phyloP scores from a whole-genome alignment of 2,329 filamentous ascomycete species.

The Aureobasidium sp. region DNA sequence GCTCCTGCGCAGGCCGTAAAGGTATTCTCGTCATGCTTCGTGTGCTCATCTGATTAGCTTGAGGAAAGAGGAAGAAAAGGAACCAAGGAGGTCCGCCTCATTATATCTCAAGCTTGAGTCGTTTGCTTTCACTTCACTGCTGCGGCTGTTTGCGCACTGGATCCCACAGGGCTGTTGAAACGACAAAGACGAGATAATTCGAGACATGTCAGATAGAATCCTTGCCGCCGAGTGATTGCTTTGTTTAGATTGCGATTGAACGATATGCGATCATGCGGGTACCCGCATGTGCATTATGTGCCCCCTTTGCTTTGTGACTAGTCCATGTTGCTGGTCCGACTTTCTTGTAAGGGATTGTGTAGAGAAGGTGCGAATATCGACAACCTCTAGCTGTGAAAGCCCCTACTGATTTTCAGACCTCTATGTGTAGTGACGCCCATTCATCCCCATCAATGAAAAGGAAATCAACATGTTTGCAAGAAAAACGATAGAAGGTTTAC shows the following conservation, averaged over 20 bases:
- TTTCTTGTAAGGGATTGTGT: no score
- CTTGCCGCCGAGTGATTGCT: not conserved
- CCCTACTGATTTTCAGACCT: no score
- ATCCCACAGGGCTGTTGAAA: not conserved
- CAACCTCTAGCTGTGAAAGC: no score
- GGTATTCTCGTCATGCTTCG: not conserved
- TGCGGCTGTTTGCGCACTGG: not conserved
- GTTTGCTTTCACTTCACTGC: not conserved
- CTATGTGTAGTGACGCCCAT: no score
- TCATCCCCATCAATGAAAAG: not conserved
- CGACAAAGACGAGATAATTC: not conserved
- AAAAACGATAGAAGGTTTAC: not conserved
- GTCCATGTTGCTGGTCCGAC: not conserved
- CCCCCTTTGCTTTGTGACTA: not conserved
- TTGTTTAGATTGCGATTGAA: not conserved
- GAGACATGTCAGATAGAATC: not conserved
- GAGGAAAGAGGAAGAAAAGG: no score
- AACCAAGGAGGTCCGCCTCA: not conserved
- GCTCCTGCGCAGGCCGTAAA: not conserved
- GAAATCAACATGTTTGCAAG: not conserved
- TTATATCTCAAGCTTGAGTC: not conserved
- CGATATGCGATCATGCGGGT: not conserved
- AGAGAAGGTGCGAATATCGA: no score
- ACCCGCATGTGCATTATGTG: not conserved
- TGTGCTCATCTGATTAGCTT: not conserved